Conservation (phyloP, 306 rosid species). For the Cyclanthera cordifolia region DNA sequence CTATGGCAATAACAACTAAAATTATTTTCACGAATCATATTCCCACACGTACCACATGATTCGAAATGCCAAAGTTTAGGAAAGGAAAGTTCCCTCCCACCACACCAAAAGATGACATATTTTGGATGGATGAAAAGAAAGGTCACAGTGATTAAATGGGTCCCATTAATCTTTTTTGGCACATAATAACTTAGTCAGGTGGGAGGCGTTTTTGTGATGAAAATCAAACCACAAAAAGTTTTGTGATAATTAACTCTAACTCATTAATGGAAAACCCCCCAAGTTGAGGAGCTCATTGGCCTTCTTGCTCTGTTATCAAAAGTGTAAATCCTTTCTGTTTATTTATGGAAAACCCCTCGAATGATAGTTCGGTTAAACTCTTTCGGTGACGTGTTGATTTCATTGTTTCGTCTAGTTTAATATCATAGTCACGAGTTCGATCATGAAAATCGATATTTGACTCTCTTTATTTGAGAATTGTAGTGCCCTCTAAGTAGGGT, state of each 20-base stretch:
- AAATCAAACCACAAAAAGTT: background rate
- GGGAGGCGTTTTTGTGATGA: conserved; percentile 3
- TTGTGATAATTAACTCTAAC: background rate
- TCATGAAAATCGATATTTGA: too few species aligned
- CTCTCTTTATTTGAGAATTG: too few species aligned
- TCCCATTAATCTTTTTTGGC: conserved; percentile 1
- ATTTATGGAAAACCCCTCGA: too few species aligned
- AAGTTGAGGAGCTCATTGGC: background rate
- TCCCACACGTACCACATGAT: background rate
- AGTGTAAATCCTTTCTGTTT: background rate
- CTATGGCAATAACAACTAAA: background rate
- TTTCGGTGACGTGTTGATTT: too few species aligned
- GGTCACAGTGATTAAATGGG: conserved; percentile 10
- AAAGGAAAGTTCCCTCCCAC: background rate
- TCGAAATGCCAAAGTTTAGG: background rate
- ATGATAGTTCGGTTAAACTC: too few species aligned
- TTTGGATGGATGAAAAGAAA: conserved; percentile 3
- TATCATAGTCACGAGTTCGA: too few species aligned
- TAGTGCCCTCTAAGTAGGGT: too few species aligned
- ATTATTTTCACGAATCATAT: background rate
- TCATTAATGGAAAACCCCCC: background rate
- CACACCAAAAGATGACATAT: background rate
- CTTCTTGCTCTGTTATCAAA: background rate
- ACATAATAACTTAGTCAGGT: background rate
- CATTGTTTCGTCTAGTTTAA: too few species aligned